Evolutionary conservation across 805 yeast species (phyloP), one percentile per base, ranked within the genome.

Genomic region (Candida arabinofermentans): DNA sequence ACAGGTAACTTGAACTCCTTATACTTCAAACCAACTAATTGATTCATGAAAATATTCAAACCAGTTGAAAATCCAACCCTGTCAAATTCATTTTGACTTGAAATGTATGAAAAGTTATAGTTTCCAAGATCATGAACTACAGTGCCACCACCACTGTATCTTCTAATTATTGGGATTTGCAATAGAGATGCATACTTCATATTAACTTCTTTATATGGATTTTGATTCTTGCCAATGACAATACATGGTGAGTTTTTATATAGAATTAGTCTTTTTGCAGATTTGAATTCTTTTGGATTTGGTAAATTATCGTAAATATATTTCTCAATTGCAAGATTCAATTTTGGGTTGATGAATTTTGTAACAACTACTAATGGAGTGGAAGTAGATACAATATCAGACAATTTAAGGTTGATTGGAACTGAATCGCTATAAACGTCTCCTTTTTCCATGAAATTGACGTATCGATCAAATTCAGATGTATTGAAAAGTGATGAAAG

Each of bases 161-260:
- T 69, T 51, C 99, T 69, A 5, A 93, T 58, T 7, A 90, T 56
- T 0, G 95, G 91, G 21, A 86, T 71, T 3, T 67, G 66, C 3
- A 75, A 59, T 1, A 67, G 50, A 4, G 71, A 64, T 5, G 86
- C 64, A 12, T 77, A 55, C 0, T 77, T 71, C 2, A 93, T 42
- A 53, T 86, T 85, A 30, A 81, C 73, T 58, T 93, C 99, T 44
- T 80, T 77, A 87, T 91, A 91, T 2, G 96, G 95, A 48, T 89
- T 93, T 62, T 93, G 99, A 57, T 93, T 93, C 56, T 95, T 88
- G 0, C 99, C 99, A 10, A 93, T 70, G 2, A 93, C 96, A n/a
- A 89, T 87, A 59, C 96, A 86, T 1, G 91, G 87, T 2, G 76
- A 60, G 58, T 93, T 93, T 27, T 73, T 70, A 58, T 93, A 93